phyloP scores from a whole-genome alignment of 768 basidiomycete genomes.

The Pleurotus tuoliensis region DNA sequence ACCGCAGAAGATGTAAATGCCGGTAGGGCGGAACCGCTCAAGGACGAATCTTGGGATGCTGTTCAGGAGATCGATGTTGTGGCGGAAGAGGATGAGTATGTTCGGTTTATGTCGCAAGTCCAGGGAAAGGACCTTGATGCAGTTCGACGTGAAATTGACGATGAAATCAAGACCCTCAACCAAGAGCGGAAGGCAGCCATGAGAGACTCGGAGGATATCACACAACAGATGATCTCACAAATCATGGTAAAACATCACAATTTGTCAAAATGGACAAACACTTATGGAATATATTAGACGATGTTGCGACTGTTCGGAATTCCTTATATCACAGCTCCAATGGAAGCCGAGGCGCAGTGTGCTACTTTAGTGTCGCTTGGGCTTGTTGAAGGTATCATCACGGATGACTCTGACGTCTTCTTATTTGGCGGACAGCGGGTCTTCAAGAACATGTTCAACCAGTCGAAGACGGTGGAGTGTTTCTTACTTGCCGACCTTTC shows the following conservation, averaged over 20 bases:
- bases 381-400: constrained; percentile 95
- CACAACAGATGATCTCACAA: constrained; percentile 91
- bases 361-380: constrained; percentile 82
- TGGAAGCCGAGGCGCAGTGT: constrained; percentile 99
- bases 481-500: constrained; percentile 82
- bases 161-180: constrained; percentile 80
- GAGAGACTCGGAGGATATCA: constrained; percentile 93
- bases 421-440: constrained; percentile 95
- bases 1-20: too few species aligned
- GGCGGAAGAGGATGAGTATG: constrained; percentile 85
- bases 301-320: constrained; percentile 94
- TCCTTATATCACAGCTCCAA: constrained; percentile 96
- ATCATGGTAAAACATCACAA: constrained; percentile 47
- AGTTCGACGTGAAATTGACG: constrained; percentile 85
- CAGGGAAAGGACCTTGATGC: constrained; percentile 81
- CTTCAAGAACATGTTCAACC: constrained; percentile 99
- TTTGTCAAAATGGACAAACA: not conserved
- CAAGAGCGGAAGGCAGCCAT: constrained; percentile 84
- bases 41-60: constrained; percentile 64
- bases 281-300: constrained; percentile 41
- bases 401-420: constrained; percentile 98
- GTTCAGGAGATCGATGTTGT: constrained; percentile 82
- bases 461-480: constrained; percentile 97
- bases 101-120: constrained; percentile 87
- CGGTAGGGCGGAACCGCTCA: constrained; percentile 15